A percentile compares a stretch with the other conserved stretches of the same genome.
Conservation (phyloP, 2,329 filamentous ascomycete genomes). For the Pestalotiopsis sp. region DNA sequence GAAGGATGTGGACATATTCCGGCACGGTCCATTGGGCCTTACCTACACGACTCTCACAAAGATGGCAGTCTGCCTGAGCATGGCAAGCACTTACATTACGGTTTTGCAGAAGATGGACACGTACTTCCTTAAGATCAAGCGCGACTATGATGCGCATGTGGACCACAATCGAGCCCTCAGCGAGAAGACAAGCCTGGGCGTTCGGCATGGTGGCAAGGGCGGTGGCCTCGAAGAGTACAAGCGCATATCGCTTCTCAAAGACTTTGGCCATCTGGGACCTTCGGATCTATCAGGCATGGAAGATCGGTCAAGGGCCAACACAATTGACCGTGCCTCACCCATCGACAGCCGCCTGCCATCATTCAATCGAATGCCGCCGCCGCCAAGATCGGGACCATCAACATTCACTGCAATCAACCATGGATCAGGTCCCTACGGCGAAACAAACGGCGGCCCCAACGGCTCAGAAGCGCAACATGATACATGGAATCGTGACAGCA, state of each 20-base stretch:
- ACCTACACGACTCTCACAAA: slow-evolving; percentile 50
- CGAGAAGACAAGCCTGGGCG: slow-evolving; percentile 34
- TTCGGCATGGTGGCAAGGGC: slow-evolving; percentile 43
- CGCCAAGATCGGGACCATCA: slow-evolving; percentile 29
- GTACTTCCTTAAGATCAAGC: slow-evolving; percentile 52
- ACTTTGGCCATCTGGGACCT: slow-evolving; percentile 41
- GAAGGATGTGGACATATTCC: slow-evolving; percentile 28
- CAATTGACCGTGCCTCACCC: slow-evolving; percentile 30
- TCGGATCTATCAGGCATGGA: slow-evolving; percentile 30
- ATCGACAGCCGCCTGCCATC: slow-evolving; percentile 22
- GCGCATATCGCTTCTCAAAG: slow-evolving; percentile 38
- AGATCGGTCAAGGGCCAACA: slow-evolving; percentile 29
- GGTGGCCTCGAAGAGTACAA: slow-evolving; percentile 59
- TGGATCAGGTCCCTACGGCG: slow-evolving; percentile 6
- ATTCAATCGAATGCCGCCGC: slow-evolving; percentile 23
- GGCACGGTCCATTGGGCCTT: slow-evolving; percentile 43
- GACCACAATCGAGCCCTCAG: slow-evolving; percentile 21
- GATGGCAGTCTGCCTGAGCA: slow-evolving; percentile 53
- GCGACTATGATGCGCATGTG: slow-evolving; percentile 41
- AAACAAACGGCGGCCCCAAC: neutral
- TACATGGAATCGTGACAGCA: slow-evolving; percentile 7
- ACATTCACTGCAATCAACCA: slow-evolving; percentile 42
- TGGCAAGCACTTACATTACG: slow-evolving; percentile 56
- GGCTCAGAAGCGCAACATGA: slow-evolving; percentile 3
- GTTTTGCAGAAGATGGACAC: slow-evolving; percentile 53